Evolutionary conservation across 2,329 filamentous ascomycete genomes (phyloP), one percentile per base, ranked within the genome.

Genomic region (Zymoseptoria brevis): DNA sequence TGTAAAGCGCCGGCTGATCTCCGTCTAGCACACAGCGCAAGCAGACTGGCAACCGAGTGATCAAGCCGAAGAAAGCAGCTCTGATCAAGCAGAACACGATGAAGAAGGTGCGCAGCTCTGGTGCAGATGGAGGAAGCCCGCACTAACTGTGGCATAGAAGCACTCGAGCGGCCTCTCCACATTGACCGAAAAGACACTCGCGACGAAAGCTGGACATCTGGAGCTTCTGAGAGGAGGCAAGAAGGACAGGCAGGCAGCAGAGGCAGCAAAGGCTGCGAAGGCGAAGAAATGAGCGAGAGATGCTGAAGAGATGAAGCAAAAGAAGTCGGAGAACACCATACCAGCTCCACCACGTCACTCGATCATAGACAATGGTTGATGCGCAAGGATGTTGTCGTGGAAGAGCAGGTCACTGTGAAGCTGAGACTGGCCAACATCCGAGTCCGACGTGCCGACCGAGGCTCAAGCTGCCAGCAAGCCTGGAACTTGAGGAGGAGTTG

Each of bases 181-280:
- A 0, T 79, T 83, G 75, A 89, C 87, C n/a, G 87, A 90, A 69
- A 81, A 81, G 61, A 81, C 79, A 62, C 77, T 89, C 8, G 87
- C 86, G 11, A 77, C 83, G 62, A 83, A 83, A 68, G 87, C 86
- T 4, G 87, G 87, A 13, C 87, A 90, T 78, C 68, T 89, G 68
- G 87, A 90, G 72, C 69, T 89, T 68, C 72, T 89, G 68, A 79
- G 79, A 59, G 85, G 85, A 2, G 86, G 85, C 11, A 88, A 87
- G 80, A 86, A 82, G 73, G 79, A 83, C 61, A 78, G 61, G 60
- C 72, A 73, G 63, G 62, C 66, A 57, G 62, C 63, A 55, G 59
- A 62, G 60, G 60, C 53, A 9, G 60, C 54, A 59, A 59, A 60
- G 55, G 62, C 67, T 57, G 60, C 62, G 52, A 60, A 62, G 58